phyloP scores from a whole-genome alignment of 352 stramenopile genomes.

The Phytophthora kernoviae region DNA sequence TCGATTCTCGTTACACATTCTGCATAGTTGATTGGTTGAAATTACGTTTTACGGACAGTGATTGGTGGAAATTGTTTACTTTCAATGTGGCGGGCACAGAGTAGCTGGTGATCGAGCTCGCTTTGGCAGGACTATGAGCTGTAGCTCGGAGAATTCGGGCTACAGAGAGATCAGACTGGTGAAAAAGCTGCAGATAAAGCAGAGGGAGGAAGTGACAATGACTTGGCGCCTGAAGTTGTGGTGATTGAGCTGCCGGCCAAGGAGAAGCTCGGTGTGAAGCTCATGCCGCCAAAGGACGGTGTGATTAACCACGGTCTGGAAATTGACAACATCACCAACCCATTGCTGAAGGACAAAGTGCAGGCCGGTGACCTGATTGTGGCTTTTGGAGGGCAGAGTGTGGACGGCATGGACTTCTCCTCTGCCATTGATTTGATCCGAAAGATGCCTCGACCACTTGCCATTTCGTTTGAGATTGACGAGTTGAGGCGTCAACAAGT shows the following conservation, averaged over 20 bases:
- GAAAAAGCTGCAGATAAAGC: conserved; percentile 11
- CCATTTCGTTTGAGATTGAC: conserved; percentile 86
- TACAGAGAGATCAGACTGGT: too few relatives aligned
- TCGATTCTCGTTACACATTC: too few relatives aligned
- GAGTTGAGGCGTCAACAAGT: conserved; percentile 60
- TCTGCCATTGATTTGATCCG: conserved; percentile 87
- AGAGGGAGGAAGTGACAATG: too few relatives aligned
- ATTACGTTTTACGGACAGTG: too few relatives aligned
- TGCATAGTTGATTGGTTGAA: too few relatives aligned
- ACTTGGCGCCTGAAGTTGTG: conserved; percentile 44
- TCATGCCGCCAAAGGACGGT: conserved; percentile 80
- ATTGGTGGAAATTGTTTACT: too few relatives aligned
- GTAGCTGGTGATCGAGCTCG: too few relatives aligned
- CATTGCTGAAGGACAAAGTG: conserved; percentile 81
- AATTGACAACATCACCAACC: conserved; percentile 89
- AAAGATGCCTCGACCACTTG: conserved; percentile 75
- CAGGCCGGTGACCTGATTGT: conserved; percentile 83
- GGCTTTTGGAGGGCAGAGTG: conserved; percentile 73
- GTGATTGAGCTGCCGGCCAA: conserved; percentile 82
- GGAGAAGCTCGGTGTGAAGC: conserved; percentile 86
- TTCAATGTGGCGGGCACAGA: too few relatives aligned
- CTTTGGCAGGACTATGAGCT: too few relatives aligned
- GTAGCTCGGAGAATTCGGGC: too few relatives aligned
- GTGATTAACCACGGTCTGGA: conserved; percentile 81
- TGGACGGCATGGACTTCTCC: conserved; percentile 82